Conservation (phyloP, 2,329 filamentous ascomycete species). For the Stachybotrys echinatus region DNA sequence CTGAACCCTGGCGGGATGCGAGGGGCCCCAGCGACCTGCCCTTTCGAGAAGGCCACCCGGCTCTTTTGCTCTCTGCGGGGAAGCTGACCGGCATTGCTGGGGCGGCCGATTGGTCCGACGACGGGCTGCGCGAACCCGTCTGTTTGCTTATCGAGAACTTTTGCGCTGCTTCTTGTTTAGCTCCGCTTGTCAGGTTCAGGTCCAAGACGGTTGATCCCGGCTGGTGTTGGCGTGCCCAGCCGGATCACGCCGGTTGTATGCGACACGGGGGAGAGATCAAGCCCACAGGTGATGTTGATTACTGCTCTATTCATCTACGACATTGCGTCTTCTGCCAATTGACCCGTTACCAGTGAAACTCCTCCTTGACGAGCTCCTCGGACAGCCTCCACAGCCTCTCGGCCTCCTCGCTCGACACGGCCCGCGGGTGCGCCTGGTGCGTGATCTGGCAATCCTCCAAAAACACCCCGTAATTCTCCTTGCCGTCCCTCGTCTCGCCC, state of each 20-base stretch:
- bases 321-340: neutral
- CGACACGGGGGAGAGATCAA: too few species aligned
- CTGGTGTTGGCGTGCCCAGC: too few species aligned
- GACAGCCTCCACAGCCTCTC: constrained; percentile 25
- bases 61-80: neutral
- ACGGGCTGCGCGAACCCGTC: neutral
- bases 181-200: too few species aligned
- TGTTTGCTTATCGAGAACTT: neutral
- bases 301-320: neutral
- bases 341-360: constrained; percentile 17
- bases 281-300: too few species aligned
- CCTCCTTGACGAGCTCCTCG: constrained; percentile 24
- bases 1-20: neutral
- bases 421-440: constrained; percentile 2
- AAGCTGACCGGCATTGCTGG: neutral
- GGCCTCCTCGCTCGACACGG: constrained; percentile 16
- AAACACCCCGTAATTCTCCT: constrained; percentile 19
- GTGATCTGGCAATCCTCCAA: constrained; percentile 18
- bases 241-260: too few species aligned
- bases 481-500: constrained; percentile 4
- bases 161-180: neutral
- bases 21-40: neutral
- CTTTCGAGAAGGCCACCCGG: neutral
- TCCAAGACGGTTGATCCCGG: too few species aligned
- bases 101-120: neutral